Conservation (phyloP, 1,284 basidiomycete species). For the Xerocomus nothofagi region DNA sequence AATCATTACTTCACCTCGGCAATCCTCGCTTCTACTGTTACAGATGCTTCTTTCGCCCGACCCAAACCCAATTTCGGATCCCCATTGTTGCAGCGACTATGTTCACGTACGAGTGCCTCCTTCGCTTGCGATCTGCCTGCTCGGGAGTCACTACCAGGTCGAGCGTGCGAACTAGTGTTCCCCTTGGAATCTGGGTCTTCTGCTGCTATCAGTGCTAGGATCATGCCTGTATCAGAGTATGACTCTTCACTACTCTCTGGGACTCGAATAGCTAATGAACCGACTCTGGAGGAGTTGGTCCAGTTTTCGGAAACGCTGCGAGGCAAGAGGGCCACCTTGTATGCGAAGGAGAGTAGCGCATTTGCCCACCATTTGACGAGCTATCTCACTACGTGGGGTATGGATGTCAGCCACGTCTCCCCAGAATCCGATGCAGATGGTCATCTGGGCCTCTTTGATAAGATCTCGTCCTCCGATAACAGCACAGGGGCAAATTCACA, state of each 20-base stretch:
- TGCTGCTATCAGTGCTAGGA: constrained; percentile 29
- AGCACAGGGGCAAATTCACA: constrained; percentile 8
- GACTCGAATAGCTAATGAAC: constrained; percentile 60
- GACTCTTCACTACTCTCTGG: constrained; percentile 42
- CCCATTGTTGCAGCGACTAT: constrained; percentile 62
- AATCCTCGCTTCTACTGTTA: constrained; percentile 30
- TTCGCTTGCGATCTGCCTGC: constrained; percentile 51
- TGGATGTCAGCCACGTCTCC: constrained; percentile 86
- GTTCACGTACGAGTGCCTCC: constrained; percentile 65
- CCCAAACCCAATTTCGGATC: constrained; percentile 59
- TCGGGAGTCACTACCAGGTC: constrained; percentile 43
- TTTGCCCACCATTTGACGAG: constrained; percentile 90
- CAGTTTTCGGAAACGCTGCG: constrained; percentile 79
- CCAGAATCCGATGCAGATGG: constrained; percentile 55
- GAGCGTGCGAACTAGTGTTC: constrained; percentile 55
- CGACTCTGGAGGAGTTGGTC: constrained; percentile 73
- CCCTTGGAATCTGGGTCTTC: constrained; percentile 55
- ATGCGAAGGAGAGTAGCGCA: constrained; percentile 78
- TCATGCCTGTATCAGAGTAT: constrained; percentile 46
- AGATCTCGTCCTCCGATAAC: constrained; percentile 14
- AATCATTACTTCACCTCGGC: constrained; percentile 32
- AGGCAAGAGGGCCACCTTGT: constrained; percentile 78
- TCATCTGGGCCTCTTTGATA: constrained; percentile 19
- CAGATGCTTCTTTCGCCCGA: constrained; percentile 31
- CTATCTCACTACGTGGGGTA: constrained; percentile 91